Evolutionary conservation across 192 early-diverging fungal genomes (phyloP).

Genomic region (Paraglomus occultum): DNA sequence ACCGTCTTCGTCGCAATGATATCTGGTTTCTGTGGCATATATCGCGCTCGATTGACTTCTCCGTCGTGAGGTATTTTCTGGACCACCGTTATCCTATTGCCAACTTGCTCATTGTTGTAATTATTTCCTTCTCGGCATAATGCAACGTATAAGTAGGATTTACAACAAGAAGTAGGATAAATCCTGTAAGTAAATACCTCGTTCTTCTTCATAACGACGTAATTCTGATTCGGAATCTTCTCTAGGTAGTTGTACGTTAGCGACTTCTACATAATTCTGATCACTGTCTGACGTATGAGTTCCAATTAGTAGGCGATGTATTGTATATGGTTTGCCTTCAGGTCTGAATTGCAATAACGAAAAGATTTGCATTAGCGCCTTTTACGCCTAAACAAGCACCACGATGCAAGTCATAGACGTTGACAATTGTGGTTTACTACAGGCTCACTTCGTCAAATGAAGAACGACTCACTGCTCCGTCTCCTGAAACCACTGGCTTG

Average conservation of each 20-base stretch:
- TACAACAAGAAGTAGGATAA: background rate
- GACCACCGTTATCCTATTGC: conserved; percentile 75
- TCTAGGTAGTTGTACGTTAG: conserved; percentile 82
- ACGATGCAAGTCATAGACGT: too few relatives aligned
- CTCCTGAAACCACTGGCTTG: conserved; percentile 96
- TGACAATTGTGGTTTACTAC: too few relatives aligned
- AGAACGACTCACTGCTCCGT: conserved; percentile 66
- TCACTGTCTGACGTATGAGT: conserved; percentile 97
- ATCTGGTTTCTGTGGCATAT: conserved; percentile 94
- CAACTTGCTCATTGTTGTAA: conserved; percentile 19
- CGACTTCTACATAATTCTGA: conserved; percentile 97
- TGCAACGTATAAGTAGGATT: background rate
- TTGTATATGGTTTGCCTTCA: conserved; percentile 85
- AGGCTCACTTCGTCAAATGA: background rate
- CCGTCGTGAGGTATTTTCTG: conserved; percentile 97
- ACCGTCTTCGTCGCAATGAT: conserved; percentile 95
- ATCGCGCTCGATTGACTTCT: conserved; percentile 97
- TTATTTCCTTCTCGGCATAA: background rate
- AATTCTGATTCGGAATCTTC: conserved; percentile 58
- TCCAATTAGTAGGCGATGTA: conserved; percentile 88
- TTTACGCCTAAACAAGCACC: background rate
- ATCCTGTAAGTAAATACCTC: conserved; percentile 44
- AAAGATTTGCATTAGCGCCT: background rate
- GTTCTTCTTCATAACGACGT: conserved; percentile 69
- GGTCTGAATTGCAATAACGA: conserved; percentile 52